A percentile compares a stretch with the other conserved stretches of the same genome.
phyloP scores from a whole-genome alignment of 306 rosid species.

The Mimosa pudica region DNA sequence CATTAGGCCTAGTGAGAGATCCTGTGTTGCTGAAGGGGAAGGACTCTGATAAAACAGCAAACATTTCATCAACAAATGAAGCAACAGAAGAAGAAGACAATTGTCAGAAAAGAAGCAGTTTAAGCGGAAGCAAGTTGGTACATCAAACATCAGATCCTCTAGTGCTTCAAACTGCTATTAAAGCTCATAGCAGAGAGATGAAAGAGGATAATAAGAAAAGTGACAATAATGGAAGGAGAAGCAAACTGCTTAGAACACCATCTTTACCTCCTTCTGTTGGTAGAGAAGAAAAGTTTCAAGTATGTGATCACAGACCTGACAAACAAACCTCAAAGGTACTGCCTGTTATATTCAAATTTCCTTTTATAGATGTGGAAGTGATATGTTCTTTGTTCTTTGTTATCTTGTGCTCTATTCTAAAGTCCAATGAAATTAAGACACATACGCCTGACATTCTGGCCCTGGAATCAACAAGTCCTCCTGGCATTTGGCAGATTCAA shows the following conservation, averaged over 20 bases:
- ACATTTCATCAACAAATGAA: conserved; percentile 24
- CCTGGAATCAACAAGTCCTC: background rate
- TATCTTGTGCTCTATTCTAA: background rate
- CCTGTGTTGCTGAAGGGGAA: conserved; percentile 36
- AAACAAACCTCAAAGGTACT: conserved; percentile 55
- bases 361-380: conserved; percentile 5
- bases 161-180: conserved; percentile 29
- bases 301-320: conserved; percentile 33
- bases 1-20: conserved; percentile 32
- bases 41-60: conserved; percentile 30
- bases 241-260: conserved; percentile 48
- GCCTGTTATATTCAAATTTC: background rate
- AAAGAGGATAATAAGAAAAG: conserved; percentile 35
- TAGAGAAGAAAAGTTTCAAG: conserved; percentile 49
- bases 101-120: conserved; percentile 24
- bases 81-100: conserved; percentile 23
- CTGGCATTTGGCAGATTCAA: background rate
- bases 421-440: background rate
- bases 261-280: conserved; percentile 51
- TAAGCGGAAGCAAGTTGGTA: conserved; percentile 18
- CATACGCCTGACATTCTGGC: background rate
- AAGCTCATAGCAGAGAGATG: conserved; percentile 29
- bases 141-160: conserved; percentile 41
- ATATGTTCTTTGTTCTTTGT: background rate
- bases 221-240: conserved; percentile 34